Evolutionary conservation across 345 rosid genomes (phyloP).

Genomic region (Linum tenue): DNA sequence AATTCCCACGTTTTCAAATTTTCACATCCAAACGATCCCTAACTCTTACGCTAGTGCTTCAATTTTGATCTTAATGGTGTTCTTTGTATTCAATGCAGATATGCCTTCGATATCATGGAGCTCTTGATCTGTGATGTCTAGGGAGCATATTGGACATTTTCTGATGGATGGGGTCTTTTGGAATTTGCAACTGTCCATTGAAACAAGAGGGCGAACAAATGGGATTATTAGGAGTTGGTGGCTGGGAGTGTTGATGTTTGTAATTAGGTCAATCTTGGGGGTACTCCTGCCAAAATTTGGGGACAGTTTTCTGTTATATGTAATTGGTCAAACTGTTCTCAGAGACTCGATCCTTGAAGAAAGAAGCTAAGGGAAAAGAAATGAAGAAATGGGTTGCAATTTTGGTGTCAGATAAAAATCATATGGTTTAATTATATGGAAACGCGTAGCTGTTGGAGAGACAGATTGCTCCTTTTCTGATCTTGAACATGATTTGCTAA

Average conservation of each 20-base stretch:
- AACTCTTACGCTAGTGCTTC: background rate
- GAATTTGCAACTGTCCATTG: background rate
- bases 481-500: background rate
- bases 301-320: background rate
- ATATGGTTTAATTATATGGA: background rate
- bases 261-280: background rate
- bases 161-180: too few relatives aligned
- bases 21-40: too few relatives aligned
- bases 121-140: too few relatives aligned
- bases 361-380: background rate
- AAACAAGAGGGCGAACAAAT: background rate
- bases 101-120: too few relatives aligned
- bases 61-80: too few relatives aligned
- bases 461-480: background rate
- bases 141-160: too few relatives aligned
- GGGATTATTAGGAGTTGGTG: background rate
- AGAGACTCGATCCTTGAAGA: background rate
- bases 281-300: background rate
- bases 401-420: background rate
- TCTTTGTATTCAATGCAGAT: too few relatives aligned
- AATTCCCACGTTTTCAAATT: too few relatives aligned
- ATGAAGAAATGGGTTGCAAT: background rate
- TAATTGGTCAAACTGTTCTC: background rate
- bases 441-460: background rate
- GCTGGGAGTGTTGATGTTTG: background rate